A percentile compares a stretch with the other conserved stretches of the same genome.
These are phyloP conservation scores for Colletotrichum lupini DNA, from an alignment of 2,329 filamentous ascomycete species.

Conservation along the genomic window DNA sequence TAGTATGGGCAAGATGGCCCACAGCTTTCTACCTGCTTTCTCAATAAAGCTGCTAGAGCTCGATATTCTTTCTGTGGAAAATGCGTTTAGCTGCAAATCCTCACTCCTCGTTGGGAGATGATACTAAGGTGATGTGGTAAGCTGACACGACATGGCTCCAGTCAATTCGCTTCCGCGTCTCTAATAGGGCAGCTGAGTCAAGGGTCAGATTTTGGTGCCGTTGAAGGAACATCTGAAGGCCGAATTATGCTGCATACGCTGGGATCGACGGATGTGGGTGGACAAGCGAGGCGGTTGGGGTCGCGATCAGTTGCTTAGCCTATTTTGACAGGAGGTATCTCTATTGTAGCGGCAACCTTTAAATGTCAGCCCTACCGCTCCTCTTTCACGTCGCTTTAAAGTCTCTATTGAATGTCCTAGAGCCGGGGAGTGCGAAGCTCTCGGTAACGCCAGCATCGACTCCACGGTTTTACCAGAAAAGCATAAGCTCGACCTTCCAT, in stretches of 20 bases:
- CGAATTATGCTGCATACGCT: no score
- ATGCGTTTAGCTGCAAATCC: no score
- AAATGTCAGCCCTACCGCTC: not conserved
- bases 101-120: no score
- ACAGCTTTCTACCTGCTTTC: not conserved
- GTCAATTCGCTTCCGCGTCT: not conserved
- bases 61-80: no score
- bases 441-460: not conserved
- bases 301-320: not conserved
- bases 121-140: no score
- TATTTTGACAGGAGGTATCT: not conserved
- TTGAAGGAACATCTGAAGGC: not conserved
- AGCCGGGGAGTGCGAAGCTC: no score
- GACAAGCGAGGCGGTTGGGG: not conserved
- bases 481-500: not conserved
- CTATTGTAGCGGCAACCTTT: not conserved
- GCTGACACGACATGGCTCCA: not conserved
- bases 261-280: not conserved
- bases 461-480: not conserved
- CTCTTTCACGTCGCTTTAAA: not conserved
- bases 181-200: not conserved
- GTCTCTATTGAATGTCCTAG: not conserved
- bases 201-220: not conserved
- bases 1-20: no score
- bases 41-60: not conserved